A percentile compares a stretch with the other conserved stretches of the same genome.
These are phyloP conservation scores for Asterochloris erici DNA, from an alignment of 139 green algal species.

Conservation along the genomic window DNA sequence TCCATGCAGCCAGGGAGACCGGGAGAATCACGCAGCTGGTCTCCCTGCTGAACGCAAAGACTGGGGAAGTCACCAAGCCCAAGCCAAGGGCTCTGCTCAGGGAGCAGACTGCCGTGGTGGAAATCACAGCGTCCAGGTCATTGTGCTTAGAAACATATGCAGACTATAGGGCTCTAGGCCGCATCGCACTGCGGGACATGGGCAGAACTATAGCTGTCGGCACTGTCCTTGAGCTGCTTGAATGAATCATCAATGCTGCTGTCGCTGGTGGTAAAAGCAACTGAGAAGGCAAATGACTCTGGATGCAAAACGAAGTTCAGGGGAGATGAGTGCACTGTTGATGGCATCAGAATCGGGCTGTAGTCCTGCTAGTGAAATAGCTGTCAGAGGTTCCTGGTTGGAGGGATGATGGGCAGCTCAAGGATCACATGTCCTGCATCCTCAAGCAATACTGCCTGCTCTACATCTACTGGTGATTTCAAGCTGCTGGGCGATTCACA, in stretches of 20 bases:
- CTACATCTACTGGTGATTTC: constrained; percentile 6
- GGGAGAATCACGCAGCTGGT: constrained; percentile 65
- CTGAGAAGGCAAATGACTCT: neutral
- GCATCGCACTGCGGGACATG: constrained; percentile 78
- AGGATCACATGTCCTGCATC: too few species aligned
- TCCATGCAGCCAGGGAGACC: constrained; percentile 67
- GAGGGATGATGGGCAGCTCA: too few species aligned
- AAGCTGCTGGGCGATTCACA: neutral
- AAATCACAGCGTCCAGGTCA: constrained; percentile 64
- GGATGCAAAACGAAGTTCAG: neutral
- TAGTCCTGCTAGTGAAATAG: neutral
- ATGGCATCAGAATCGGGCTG: neutral
- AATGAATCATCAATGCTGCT: neutral
- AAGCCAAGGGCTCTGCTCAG: constrained; percentile 62
- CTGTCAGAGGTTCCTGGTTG: too few species aligned
- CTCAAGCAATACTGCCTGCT: constrained; percentile 4
- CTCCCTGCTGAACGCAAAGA: constrained; percentile 67
- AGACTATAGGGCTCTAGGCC: constrained; percentile 70
- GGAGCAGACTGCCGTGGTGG: constrained; percentile 68
- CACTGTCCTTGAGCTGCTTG: constrained; percentile 15
- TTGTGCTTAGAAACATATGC: constrained; percentile 78
- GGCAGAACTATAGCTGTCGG: constrained; percentile 87
- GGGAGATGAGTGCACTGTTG: neutral
- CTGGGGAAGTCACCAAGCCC: constrained; percentile 54
- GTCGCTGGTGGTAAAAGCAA: neutral